phyloP scores from a whole-genome alignment of 352 stramenopile genomes.

The Peronospora tabacina region DNA sequence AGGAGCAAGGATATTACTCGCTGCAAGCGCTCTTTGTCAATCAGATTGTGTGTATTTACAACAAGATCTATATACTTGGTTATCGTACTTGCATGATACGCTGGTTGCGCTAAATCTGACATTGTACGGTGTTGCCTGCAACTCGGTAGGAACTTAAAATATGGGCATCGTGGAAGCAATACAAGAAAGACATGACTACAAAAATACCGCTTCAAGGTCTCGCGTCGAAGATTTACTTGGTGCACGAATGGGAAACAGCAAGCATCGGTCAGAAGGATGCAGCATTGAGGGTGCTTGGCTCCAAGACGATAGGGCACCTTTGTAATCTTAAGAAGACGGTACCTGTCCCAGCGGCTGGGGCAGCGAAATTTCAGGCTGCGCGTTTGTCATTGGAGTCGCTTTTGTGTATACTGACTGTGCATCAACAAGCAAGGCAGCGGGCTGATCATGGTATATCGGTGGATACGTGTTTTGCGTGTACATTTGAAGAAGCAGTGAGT shows the following conservation, averaged over 20 bases:
- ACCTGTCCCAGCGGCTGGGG: neutral
- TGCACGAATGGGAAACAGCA: slow-evolving; percentile 40
- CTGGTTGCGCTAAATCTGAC: slow-evolving; percentile 5
- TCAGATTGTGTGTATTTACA: slow-evolving; percentile 51
- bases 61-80: neutral
- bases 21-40: slow-evolving; percentile 61
- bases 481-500: slow-evolving; percentile 30
- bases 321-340: slow-evolving; percentile 11
- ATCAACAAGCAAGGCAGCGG: slow-evolving; percentile 8
- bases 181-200: slow-evolving; percentile 19
- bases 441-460: slow-evolving; percentile 7
- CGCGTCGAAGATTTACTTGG: slow-evolving; percentile 40
- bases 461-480: slow-evolving; percentile 38
- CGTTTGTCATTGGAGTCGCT: slow-evolving; percentile 23
- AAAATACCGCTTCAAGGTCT: slow-evolving; percentile 45
- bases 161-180: slow-evolving; percentile 47
- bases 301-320: slow-evolving; percentile 19
- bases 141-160: slow-evolving; percentile 54
- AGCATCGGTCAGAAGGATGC: slow-evolving; percentile 10
- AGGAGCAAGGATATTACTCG: slow-evolving; percentile 50
- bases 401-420: slow-evolving; percentile 13
- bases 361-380: slow-evolving; percentile 9
- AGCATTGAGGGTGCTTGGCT: slow-evolving; percentile 16
- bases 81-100: neutral
- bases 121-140: slow-evolving; percentile 1